A percentile compares a stretch with the other conserved stretches of the same genome.
phyloP scores from a whole-genome alignment of 495 filamentous ascomycete genomes.

The Rostrohypoxylon terebratum region DNA sequence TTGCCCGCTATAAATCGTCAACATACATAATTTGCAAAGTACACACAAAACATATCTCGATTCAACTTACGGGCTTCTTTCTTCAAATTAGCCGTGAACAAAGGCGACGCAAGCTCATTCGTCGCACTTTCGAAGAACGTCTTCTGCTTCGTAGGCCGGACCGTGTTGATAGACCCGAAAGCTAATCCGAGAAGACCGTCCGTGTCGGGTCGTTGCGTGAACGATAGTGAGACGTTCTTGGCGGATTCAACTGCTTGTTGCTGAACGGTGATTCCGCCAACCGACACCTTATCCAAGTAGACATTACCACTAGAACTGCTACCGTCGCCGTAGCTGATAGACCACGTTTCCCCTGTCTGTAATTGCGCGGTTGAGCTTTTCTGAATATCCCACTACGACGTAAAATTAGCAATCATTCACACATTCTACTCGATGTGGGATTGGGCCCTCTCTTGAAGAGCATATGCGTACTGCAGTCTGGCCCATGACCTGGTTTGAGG shows the following conservation, averaged over 20 bases:
- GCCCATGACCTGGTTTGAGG: slow-evolving; percentile 60
- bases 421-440: neutral
- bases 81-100: slow-evolving; percentile 81
- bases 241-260: slow-evolving; percentile 82
- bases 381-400: slow-evolving; percentile 66
- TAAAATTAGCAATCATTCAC: slow-evolving; percentile 3
- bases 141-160: slow-evolving; percentile 68
- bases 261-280: slow-evolving; percentile 74
- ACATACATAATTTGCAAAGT: neutral
- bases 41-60: neutral
- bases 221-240: slow-evolving; percentile 69
- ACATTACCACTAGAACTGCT: slow-evolving; percentile 76
- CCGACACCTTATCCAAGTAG: slow-evolving; percentile 79
- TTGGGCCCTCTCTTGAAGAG: neutral
- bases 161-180: slow-evolving; percentile 79
- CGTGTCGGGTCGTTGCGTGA: slow-evolving; percentile 68
- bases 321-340: slow-evolving; percentile 79
- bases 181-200: slow-evolving; percentile 83
- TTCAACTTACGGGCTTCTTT: slow-evolving; percentile 62
- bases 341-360: slow-evolving; percentile 69
- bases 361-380: slow-evolving; percentile 62
- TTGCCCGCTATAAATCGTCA: slow-evolving; percentile 59
- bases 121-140: slow-evolving; percentile 84
- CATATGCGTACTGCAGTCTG: slow-evolving; percentile 48
- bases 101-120: slow-evolving; percentile 65